These are phyloP conservation scores for Jamesozyma hellenica DNA, from an alignment of 805 yeast genomes.

Conservation along the genomic window DNA sequence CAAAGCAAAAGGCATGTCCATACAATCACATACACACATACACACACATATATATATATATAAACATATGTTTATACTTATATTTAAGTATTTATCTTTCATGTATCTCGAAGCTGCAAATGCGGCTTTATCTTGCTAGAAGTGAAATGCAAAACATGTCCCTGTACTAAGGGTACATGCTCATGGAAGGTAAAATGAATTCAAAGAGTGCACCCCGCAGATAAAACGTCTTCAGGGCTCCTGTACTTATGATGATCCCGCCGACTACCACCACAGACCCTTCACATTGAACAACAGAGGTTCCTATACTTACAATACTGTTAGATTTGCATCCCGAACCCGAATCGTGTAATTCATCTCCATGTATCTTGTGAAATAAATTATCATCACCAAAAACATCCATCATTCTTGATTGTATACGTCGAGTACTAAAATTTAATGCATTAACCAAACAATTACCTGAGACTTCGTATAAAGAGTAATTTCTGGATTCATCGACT, in stretches of 20 bases:
- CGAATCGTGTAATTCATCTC: background rate
- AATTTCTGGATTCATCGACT: background rate
- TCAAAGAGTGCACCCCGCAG: slow-evolving; percentile 25
- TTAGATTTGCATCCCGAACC: slow-evolving; percentile 1
- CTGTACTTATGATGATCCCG: slow-evolving; percentile 16
- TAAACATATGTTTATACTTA: too few species aligned
- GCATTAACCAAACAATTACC: slow-evolving; percentile 15
- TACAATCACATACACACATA: too few species aligned
- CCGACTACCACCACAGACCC: slow-evolving; percentile 22
- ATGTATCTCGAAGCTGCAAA: too few species aligned
- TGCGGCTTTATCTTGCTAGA: too few species aligned
- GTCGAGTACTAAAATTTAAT: slow-evolving; percentile 16
- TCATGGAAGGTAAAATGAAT: slow-evolving; percentile 22
- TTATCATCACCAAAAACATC: background rate
- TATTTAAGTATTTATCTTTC: too few species aligned
- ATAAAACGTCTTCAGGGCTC: slow-evolving; percentile 8
- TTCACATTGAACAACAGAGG: slow-evolving; percentile 11
- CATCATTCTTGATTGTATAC: slow-evolving; percentile 11
- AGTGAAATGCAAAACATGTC: too few species aligned
- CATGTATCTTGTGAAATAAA: background rate
- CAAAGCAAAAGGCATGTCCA: too few species aligned
- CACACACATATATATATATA: too few species aligned
- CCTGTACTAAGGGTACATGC: slow-evolving; percentile 2
- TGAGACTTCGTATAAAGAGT: slow-evolving; percentile 1
- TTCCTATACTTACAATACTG: slow-evolving; percentile 7